These are phyloP conservation scores for Eragrostis nindensis DNA, from an alignment of 176 grass and related monocot species.

Conservation along the genomic window DNA sequence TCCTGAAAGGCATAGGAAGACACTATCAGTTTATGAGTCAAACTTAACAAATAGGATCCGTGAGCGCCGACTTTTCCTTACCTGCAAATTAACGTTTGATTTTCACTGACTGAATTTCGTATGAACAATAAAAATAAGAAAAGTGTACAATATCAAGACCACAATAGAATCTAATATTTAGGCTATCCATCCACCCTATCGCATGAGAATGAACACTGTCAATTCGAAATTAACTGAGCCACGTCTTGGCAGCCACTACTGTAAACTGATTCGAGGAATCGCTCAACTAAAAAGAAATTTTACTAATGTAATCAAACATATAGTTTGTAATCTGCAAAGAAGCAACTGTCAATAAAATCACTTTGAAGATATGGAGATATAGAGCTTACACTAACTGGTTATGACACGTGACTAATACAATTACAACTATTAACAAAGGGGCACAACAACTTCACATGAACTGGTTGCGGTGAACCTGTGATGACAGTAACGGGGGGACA, in stretches of 20 bases:
- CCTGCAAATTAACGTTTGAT: not conserved
- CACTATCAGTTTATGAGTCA: conserved; percentile 30
- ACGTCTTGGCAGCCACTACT: not conserved
- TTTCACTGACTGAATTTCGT: conserved; percentile 2
- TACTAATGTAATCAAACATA: not conserved
- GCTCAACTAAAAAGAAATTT: not conserved
- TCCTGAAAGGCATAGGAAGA: conserved; percentile 58
- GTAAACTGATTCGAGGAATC: not conserved
- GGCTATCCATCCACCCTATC: not conserved
- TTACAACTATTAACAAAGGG: not conserved
- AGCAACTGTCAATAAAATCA: not conserved
- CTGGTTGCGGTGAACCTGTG: not conserved
- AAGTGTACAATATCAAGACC: conserved; percentile 18
- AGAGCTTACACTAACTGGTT: not conserved
- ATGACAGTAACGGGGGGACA: not conserved
- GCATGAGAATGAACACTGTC: not conserved
- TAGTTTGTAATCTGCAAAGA: not conserved
- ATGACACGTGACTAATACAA: not conserved
- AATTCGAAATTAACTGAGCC: conserved; percentile 12
- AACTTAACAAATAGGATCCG: conserved; percentile 30
- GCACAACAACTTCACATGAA: not conserved
- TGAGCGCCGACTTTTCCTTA: conserved; percentile 14
- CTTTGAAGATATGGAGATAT: not conserved
- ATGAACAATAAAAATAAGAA: not conserved
- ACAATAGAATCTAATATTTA: not conserved